Evolutionary conservation across 257 asterid genomes (phyloP).

Genomic region (Penstemon newberryi): DNA sequence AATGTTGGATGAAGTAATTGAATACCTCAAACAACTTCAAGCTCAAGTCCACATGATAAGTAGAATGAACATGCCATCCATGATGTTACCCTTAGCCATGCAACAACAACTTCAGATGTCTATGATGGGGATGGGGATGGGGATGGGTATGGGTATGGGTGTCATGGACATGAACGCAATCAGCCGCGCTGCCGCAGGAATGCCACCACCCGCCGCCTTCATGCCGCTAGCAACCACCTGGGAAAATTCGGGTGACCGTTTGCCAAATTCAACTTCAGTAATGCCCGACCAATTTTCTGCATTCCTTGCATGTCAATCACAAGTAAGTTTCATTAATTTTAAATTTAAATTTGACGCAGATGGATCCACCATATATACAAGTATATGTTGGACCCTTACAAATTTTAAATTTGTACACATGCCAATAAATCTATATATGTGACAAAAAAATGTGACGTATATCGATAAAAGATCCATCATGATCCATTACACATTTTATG

Average conservation of each 20-base stretch:
- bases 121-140: slow-evolving; percentile 51
- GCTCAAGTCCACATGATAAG: slow-evolving; percentile 69
- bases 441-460: too few species aligned
- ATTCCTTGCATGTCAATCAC: slow-evolving; percentile 61
- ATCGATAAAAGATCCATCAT: too few species aligned
- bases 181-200: slow-evolving; percentile 38
- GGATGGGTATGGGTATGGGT: slow-evolving; percentile 48
- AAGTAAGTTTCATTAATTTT: slow-evolving; percentile 36
- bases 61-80: slow-evolving; percentile 69
- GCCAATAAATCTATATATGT: too few species aligned
- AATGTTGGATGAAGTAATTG: slow-evolving; percentile 81
- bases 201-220: slow-evolving; percentile 37
- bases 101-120: slow-evolving; percentile 88
- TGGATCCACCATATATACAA: too few species aligned
- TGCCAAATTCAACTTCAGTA: slow-evolving; percentile 27
- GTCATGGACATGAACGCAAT: slow-evolving; percentile 57
- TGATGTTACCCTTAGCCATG: slow-evolving; percentile 67
- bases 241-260: slow-evolving; percentile 48
- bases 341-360: not conserved
- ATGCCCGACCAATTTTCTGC: slow-evolving; percentile 53
- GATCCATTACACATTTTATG: too few species aligned
- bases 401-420: not conserved
- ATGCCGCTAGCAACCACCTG: slow-evolving; percentile 54
- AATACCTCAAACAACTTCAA: slow-evolving; percentile 69
- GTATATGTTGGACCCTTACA: not conserved